Conservation (phyloP, 1,139 yeast species). For the Kluyveromyces sp. region DNA sequence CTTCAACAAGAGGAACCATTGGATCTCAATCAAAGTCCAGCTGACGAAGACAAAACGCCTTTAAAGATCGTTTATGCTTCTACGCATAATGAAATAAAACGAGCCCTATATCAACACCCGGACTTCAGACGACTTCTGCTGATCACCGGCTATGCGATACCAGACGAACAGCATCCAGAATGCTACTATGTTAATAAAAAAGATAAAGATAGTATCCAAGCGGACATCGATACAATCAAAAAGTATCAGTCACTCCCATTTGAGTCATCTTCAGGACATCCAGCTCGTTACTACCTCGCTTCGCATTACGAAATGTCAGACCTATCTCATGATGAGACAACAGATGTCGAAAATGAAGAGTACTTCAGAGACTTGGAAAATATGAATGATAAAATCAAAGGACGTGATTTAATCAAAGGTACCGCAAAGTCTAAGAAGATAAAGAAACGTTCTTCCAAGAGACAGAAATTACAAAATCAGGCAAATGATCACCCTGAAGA, state of each 20-base stretch:
- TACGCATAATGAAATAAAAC: conserved; percentile 7
- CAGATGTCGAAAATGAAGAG: conserved; percentile 19
- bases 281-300: conserved; percentile 25
- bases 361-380: conserved; percentile 27
- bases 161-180: conserved; percentile 16
- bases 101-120: conserved; percentile 20
- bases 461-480: conserved; percentile 1
- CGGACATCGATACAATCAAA: conserved; percentile 15
- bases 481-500: background rate
- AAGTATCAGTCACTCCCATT: conserved; percentile 26
- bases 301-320: conserved; percentile 13
- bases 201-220: conserved; percentile 15
- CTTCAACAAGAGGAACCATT: background rate
- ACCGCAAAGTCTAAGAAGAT: conserved; percentile 20
- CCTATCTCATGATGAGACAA: conserved; percentile 13
- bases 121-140: conserved; percentile 28
- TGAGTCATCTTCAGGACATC: conserved; percentile 25
- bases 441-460: conserved; percentile 8
- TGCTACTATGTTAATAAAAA: conserved; percentile 20
- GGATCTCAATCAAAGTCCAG: background rate
- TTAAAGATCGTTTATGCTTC: background rate
- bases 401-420: conserved; percentile 16
- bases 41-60: background rate
- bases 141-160: conserved; percentile 25
- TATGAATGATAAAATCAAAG: conserved; percentile 5